Evolutionary conservation across 2,329 filamentous ascomycete genomes (phyloP), one percentile per base, ranked within the genome.

Genomic region (Chlorencoelia australis): DNA sequence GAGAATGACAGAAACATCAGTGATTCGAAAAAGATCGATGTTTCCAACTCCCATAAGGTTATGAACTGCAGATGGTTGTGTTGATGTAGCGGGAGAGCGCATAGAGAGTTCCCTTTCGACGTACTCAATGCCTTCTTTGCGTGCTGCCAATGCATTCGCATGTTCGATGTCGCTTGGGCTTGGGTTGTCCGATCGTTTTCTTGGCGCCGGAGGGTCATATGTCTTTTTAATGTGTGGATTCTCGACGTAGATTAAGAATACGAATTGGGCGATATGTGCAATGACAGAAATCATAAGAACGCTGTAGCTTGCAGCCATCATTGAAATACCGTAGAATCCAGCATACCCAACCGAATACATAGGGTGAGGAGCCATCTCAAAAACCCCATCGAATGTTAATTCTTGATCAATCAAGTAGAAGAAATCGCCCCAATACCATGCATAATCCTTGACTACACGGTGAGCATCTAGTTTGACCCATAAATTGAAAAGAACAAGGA

Each of bases 371-470:
- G 91, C 91, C 80, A 98, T 93, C 64, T 98, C 91, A 58, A 96
- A 98, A 45, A 98, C 91, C 39, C 91, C 91, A 57, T 98, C 91
- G 60, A 98, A 98, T 33, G 88, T 96, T 58, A 98, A 69, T 56
- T 94, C 86, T 64, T 96, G 88, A 62, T 98, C 91, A 59, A 98
- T 85, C 55, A 98, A 79, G 63, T 87, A 98, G 69, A 96, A 98
- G 64, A 96, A 96, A 62, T 98, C 91, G 43, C 91, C 91, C 91
- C 91, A 98, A 63, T 96, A 98, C 91, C 91, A 98, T 18, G 91
- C 91, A 64, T 88, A 98, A 62, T 98, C 91, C 62, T 96, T 96
- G 56, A 98, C 91, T 33, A 98, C 91, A 43, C 91, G 75, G 61
- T 98, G 91, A 14, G 91, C 91, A 61, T 98, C 91, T 44, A 98